These are phyloP conservation scores for Telopea speciosissima DNA, from an alignment of 177 flowering plant genomes.

Conservation along the genomic window DNA sequence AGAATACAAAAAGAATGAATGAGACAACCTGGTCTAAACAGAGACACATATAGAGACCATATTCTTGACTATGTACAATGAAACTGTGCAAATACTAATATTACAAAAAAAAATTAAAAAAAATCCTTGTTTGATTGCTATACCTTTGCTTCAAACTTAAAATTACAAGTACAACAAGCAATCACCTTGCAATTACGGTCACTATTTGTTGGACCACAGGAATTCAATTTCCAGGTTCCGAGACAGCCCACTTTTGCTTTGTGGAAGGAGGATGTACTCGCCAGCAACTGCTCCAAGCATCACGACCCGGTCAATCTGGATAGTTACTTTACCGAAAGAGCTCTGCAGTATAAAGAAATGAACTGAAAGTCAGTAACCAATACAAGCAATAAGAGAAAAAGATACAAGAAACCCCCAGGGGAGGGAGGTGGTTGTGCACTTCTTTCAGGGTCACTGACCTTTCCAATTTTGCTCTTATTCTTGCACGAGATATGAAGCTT, in stretches of 20 bases:
- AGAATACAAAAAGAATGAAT: conserved; percentile 44
- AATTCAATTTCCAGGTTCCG: conserved; percentile 93
- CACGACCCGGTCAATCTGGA: conserved; percentile 94
- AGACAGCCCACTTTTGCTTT: conserved; percentile 83
- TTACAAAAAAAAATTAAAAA: conserved; percentile 10
- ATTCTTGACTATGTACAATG: conserved; percentile 37
- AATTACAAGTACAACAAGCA: conserved; percentile 9
- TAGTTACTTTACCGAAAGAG: conserved; percentile 94
- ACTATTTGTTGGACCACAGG: conserved; percentile 89
- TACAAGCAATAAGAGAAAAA: background rate
- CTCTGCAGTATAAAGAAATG: conserved; percentile 38
- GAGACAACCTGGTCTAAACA: conserved; percentile 7
- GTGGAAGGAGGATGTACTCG: conserved; percentile 79
- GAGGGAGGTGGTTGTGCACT: background rate
- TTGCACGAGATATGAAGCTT: conserved; percentile 94
- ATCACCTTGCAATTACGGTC: conserved; percentile 7
- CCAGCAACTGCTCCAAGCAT: conserved; percentile 95
- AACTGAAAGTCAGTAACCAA: conserved; percentile 1
- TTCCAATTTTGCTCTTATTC: conserved; percentile 96
- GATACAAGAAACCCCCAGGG: background rate
- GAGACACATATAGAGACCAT: conserved; percentile 11
- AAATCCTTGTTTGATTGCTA: background rate
- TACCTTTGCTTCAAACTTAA: conserved; percentile 6
- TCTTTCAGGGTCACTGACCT: conserved; percentile 36
- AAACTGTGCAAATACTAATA: conserved; percentile 19